These are phyloP conservation scores for Cerrena zonata DNA, from an alignment of 1,284 basidiomycete species.

Conservation along the genomic window DNA sequence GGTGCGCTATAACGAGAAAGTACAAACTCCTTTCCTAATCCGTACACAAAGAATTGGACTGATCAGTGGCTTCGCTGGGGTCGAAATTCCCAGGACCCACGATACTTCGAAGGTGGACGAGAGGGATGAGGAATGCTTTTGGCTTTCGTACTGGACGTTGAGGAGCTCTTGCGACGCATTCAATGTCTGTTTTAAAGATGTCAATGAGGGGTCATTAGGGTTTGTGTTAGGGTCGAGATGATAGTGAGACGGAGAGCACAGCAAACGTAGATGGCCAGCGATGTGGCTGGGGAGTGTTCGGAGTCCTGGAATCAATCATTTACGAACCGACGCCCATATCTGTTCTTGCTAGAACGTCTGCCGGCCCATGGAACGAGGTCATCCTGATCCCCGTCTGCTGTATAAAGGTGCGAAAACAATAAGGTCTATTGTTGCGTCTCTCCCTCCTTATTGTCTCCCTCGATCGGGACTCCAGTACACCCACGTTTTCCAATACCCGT, in stretches of 20 bases:
- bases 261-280: not conserved
- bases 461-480: conserved; percentile 16
- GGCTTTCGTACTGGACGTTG: too few relatives aligned
- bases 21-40: conserved; percentile 13
- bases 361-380: not conserved
- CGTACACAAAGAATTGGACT: conserved; percentile 8
- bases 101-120: conserved; percentile 1
- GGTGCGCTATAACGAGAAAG: conserved; percentile 8
- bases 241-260: not conserved
- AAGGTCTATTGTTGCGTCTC: conserved; percentile 15
- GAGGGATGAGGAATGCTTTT: not conserved
- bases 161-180: too few relatives aligned
- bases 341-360: conserved; percentile 7
- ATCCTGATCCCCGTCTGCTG: conserved; percentile 3
- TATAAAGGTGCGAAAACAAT: conserved; percentile 32
- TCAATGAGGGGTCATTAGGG: too few relatives aligned
- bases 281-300: conserved; percentile 1
- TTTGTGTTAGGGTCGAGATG: not conserved
- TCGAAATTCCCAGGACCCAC: conserved; percentile 10
- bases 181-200: too few relatives aligned
- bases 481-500: conserved; percentile 4
- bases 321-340: not conserved
- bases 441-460: conserved; percentile 20
- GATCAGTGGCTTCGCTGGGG: conserved; percentile 6
- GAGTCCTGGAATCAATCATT: not conserved